A percentile compares a stretch with the other conserved stretches of the same genome.
Evolutionary conservation across 2,329 filamentous ascomycete species (phyloP).

Genomic region (Phialophora chinensis): DNA sequence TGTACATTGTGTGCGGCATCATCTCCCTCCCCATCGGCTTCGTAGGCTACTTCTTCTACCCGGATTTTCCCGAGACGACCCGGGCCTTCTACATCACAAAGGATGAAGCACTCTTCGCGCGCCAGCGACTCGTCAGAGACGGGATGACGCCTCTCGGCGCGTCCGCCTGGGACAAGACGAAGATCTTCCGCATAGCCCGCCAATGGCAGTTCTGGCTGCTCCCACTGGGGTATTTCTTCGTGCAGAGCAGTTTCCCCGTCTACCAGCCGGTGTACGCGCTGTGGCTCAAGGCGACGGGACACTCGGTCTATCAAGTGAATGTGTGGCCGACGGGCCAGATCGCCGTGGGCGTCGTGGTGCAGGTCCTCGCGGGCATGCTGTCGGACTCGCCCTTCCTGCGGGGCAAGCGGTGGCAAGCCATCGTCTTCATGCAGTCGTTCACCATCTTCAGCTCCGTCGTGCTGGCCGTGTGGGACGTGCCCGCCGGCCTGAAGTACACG

Average conservation of each 20-base stretch:
- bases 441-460: constrained; percentile 43
- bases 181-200: constrained; percentile 48
- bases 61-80: constrained; percentile 53
- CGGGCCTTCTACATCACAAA: constrained; percentile 51
- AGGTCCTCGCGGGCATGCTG: constrained; percentile 31
- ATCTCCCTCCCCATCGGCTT: constrained; percentile 53
- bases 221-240: constrained; percentile 48
- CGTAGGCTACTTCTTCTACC: constrained; percentile 51
- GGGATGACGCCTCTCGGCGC: constrained; percentile 49
- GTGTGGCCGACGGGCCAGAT: constrained; percentile 54
- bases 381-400: constrained; percentile 30
- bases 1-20: constrained; percentile 49
- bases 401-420: constrained; percentile 23
- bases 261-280: constrained; percentile 51
- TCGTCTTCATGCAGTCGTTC: constrained; percentile 45
- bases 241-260: constrained; percentile 49
- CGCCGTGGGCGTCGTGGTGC: constrained; percentile 50
- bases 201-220: constrained; percentile 57
- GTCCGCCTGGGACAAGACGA: constrained; percentile 44
- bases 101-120: constrained; percentile 37
- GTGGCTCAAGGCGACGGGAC: constrained; percentile 49
- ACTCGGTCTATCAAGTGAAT: constrained; percentile 52
- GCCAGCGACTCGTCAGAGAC: constrained; percentile 43
- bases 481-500: constrained; percentile 32
- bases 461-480: constrained; percentile 43